A percentile compares a stretch with the other conserved stretches of the same genome.
Evolutionary conservation across 2,329 filamentous ascomycete genomes (phyloP).

Genomic region (Aspergillus sp.): DNA sequence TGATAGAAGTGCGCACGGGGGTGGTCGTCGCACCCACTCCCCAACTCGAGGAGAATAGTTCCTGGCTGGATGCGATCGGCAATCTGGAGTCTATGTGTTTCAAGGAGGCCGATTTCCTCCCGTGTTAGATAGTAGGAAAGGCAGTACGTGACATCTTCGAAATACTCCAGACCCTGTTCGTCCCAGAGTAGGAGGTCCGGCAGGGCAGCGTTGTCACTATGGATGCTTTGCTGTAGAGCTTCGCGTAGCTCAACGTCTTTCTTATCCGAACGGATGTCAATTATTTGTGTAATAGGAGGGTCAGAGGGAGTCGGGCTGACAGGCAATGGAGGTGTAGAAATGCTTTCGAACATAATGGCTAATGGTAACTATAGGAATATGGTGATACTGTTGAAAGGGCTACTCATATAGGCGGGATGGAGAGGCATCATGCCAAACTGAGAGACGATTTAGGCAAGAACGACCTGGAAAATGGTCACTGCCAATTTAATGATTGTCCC

Average conservation of each 20-base stretch:
- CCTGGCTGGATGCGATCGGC: constrained; percentile 3
- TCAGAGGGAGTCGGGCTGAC: not conserved
- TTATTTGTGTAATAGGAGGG: constrained; percentile 4
- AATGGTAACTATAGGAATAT: too few species aligned
- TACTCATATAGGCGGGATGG: not conserved
- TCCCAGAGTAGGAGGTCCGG: constrained; percentile 28
- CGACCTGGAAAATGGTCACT: not conserved
- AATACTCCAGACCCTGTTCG: constrained; percentile 23
- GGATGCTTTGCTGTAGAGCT: constrained; percentile 6
- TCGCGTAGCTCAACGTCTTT: constrained; percentile 4
- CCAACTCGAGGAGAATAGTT: constrained; percentile 12
- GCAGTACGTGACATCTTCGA: constrained; percentile 28
- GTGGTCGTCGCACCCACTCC: constrained; percentile 11
- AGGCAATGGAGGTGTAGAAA: not conserved
- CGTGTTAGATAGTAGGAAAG: constrained; percentile 10
- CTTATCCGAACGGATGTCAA: constrained; percentile 12
- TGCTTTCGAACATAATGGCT: constrained; percentile 1
- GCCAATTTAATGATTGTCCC: too few species aligned
- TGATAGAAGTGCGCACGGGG: constrained; percentile 45
- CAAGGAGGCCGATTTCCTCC: constrained; percentile 7
- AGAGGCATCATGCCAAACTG: not conserved
- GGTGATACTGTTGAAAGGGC: too few species aligned
- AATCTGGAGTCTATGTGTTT: constrained; percentile 8
- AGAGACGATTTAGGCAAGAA: not conserved
- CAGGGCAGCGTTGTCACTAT: constrained; percentile 14